Evolutionary conservation across 352 stramenopile genomes (phyloP).

Genomic region (Albugo candida): DNA sequence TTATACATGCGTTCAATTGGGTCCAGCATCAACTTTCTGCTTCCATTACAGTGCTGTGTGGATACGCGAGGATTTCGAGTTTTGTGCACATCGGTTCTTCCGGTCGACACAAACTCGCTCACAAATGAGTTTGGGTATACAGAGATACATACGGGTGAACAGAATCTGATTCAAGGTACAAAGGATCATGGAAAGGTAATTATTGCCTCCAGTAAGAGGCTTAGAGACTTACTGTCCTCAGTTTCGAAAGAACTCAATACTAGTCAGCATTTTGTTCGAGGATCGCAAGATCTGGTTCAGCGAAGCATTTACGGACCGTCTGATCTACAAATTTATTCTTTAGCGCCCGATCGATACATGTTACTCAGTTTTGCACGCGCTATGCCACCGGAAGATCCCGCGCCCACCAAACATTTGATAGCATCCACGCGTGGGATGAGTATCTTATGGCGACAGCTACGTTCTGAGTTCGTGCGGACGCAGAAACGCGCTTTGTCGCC

Average conservation of each 20-base stretch:
- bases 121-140: constrained; percentile 24
- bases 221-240: constrained; percentile 43
- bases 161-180: constrained; percentile 74
- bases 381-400: constrained; percentile 79
- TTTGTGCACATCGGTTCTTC: constrained; percentile 66
- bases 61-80: constrained; percentile 81
- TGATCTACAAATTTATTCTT: constrained; percentile 60
- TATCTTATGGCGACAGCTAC: constrained; percentile 84
- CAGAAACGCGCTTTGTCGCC: constrained; percentile 40
- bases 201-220: constrained; percentile 51
- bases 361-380: constrained; percentile 70
- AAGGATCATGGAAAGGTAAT: constrained; percentile 69
- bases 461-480: constrained; percentile 59
- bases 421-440: constrained; percentile 63
- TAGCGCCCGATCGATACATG: constrained; percentile 18
- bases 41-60: constrained; percentile 62
- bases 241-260: constrained; percentile 62
- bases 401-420: constrained; percentile 50
- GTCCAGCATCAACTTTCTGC: constrained; percentile 20
- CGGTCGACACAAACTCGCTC: constrained; percentile 50
- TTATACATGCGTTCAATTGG: constrained; percentile 34
- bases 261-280: constrained; percentile 62
- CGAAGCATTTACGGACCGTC: constrained; percentile 58
- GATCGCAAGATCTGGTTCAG: constrained; percentile 72
- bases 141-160: constrained; percentile 28